Conservation (phyloP, 192 early-diverging fungal genomes). For the Podila verticillata region DNA sequence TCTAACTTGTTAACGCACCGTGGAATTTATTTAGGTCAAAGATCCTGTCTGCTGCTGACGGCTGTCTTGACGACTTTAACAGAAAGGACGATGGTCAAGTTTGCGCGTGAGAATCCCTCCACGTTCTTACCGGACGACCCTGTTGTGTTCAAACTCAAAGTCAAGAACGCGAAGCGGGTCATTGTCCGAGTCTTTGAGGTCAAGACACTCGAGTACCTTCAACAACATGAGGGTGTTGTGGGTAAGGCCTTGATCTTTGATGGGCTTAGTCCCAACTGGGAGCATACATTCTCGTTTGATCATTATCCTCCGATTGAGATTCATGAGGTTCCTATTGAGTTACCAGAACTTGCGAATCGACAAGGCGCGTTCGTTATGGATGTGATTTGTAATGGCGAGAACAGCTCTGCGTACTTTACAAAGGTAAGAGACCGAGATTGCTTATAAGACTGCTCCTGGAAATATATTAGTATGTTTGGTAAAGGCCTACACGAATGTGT, state of each 20-base stretch:
- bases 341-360: conserved; percentile 44
- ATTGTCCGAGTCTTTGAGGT: conserved; percentile 55
- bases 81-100: conserved; percentile 24
- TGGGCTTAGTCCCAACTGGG: conserved; percentile 59
- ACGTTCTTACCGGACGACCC: conserved; percentile 37
- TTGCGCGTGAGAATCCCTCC: conserved; percentile 8
- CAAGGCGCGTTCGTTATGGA: conserved; percentile 60
- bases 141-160: conserved; percentile 36
- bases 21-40: conserved; percentile 8
- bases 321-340: conserved; percentile 27
- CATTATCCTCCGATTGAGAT: conserved; percentile 39
- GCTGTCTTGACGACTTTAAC: conserved; percentile 7
- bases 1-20: too few relatives aligned
- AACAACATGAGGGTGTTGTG: conserved; percentile 8
- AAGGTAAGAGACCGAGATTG: too few relatives aligned
- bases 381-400: conserved; percentile 53
- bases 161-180: conserved; percentile 54
- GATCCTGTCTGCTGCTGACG: background rate
- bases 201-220: conserved; percentile 55
- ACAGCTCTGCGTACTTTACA: conserved; percentile 51
- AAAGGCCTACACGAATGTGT: background rate
- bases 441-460: too few relatives aligned
- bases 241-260: conserved; percentile 44
- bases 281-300: conserved; percentile 27
- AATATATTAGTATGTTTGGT: background rate